phyloP scores from a whole-genome alignment of 2,329 filamentous ascomycete genomes.

The Cladophialophora chaetospira region DNA sequence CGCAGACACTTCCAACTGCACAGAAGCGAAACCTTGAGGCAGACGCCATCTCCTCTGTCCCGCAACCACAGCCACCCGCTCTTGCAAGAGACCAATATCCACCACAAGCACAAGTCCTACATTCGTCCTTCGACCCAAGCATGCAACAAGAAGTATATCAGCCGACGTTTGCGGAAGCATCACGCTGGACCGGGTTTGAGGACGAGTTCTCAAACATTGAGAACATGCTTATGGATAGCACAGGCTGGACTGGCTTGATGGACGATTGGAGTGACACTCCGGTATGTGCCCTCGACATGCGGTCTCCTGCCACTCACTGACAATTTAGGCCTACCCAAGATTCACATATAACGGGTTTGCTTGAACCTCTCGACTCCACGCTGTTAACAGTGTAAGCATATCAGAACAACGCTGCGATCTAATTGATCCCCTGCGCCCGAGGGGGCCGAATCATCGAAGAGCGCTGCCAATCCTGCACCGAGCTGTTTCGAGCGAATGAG shows the following conservation, averaged over 20 bases:
- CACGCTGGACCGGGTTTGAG: neutral
- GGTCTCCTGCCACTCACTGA: neutral
- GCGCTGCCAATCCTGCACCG: conserved; percentile 40
- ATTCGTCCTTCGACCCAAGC: neutral
- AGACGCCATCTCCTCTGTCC: neutral
- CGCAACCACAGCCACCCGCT: no score
- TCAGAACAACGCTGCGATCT: conserved; percentile 44
- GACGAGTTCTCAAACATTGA: conserved; percentile 5
- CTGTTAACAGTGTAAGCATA: conserved; percentile 35
- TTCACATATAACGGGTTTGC: conserved; percentile 7
- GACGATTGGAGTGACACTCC: conserved; percentile 8
- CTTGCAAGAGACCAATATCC: neutral
- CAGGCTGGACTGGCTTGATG: conserved; percentile 6
- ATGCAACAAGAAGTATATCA: neutral
- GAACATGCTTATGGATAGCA: conserved; percentile 11
- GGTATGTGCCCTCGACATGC: neutral
- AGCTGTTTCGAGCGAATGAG: conserved; percentile 41
- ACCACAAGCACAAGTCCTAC: neutral
- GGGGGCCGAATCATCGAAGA: conserved; percentile 35
- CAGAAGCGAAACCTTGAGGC: neutral
- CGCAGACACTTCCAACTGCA: neutral
- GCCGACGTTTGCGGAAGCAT: neutral
- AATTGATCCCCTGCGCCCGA: neutral
- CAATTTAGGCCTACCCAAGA: conserved; percentile 5
- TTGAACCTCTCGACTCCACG: neutral